Evolutionary conservation across 306 rosid genomes (phyloP), one percentile per base, ranked within the genome.

Genomic region (Castanea mollissima): DNA sequence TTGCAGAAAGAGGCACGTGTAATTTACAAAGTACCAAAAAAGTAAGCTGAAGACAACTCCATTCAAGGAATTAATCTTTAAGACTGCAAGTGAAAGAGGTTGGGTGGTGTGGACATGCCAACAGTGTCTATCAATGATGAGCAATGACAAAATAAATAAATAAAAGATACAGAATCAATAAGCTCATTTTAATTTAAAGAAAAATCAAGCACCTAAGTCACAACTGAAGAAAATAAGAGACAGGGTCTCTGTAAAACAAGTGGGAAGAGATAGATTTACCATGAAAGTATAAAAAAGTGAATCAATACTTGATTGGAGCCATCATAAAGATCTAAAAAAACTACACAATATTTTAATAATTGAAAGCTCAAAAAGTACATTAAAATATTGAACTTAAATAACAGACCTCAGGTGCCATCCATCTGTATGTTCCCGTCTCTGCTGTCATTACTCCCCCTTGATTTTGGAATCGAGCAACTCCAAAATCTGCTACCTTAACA

Each of bases 321-420:
- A 1, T 59, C 16, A 59, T 3, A 20, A 59, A 7, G n/a, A 63
- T 29, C 38, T 29, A 14, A 31, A 63, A 63, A 31, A 63, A 15
- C 38, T 19, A 49, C 19, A 9, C 64, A 31, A 71, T 49, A 56
- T 64, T 65, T 68, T 58, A 69, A 20, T n/a, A 16, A 27, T 4
- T 59, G 25, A 69, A 69, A 80, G 34, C 54, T 58, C 4, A 57
- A 80, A 52, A 71, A 54, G 23, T 4, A 4, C 19, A 80, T 38
- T 52, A 44, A 34, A 69, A 25, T 13, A 70, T 78, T 19, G 29
- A 70, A 76, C 51, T 76, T 79, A 73, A 46, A 67, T 10, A 68
- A 79, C 89, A 55, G 77, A 96, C 99, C 99, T 96, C 99, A 12
- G 99, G 99, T 9, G 99, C 99, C 99, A 96, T 96, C 99, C 99